A percentile compares a stretch with the other conserved stretches of the same genome.
Evolutionary conservation across 768 basidiomycete genomes (phyloP).

Genomic region (Auricularia auricula-judae): DNA sequence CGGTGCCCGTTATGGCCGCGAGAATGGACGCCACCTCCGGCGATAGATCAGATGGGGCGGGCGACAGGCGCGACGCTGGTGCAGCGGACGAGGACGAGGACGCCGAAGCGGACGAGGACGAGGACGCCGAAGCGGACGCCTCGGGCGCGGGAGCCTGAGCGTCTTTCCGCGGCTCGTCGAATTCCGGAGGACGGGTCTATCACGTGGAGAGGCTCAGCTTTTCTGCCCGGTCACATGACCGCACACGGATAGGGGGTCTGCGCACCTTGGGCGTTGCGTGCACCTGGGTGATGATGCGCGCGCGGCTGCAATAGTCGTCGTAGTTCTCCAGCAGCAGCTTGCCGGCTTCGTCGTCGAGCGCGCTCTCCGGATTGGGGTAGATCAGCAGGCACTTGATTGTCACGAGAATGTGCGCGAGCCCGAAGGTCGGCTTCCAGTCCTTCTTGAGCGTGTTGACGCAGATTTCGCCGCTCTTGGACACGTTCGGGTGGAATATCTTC

Average conservation of each 20-base stretch:
- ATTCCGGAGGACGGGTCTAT: constrained; percentile 48
- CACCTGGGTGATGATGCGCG: constrained; percentile 79
- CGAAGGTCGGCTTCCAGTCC: constrained; percentile 89
- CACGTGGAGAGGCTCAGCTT: neutral
- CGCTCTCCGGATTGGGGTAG: constrained; percentile 94
- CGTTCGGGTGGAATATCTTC: constrained; percentile 97
- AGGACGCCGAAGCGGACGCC: constrained; percentile 13
- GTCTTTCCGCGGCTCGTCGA: constrained; percentile 34
- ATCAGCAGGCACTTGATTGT: constrained; percentile 94
- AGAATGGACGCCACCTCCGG: constrained; percentile 7
- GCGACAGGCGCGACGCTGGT: constrained; percentile 10
- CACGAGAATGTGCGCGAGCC: constrained; percentile 82
- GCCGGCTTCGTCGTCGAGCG: constrained; percentile 91
- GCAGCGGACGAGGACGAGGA: constrained; percentile 18
- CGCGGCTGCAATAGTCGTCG: constrained; percentile 74
- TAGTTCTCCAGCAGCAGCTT: constrained; percentile 87
- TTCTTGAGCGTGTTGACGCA: constrained; percentile 97
- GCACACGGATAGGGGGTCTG: neutral
- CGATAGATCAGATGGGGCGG: constrained; percentile 11
- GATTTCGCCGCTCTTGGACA: constrained; percentile 81
- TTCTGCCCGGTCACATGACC: neutral
- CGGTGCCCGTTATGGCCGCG: neutral
- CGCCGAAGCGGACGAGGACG: constrained; percentile 14
- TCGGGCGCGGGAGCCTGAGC: constrained; percentile 12
- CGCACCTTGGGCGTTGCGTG: constrained; percentile 71